Evolutionary conservation across 2,329 filamentous ascomycete species (phyloP).

Genomic region (Rasamsonia emersonii): DNA sequence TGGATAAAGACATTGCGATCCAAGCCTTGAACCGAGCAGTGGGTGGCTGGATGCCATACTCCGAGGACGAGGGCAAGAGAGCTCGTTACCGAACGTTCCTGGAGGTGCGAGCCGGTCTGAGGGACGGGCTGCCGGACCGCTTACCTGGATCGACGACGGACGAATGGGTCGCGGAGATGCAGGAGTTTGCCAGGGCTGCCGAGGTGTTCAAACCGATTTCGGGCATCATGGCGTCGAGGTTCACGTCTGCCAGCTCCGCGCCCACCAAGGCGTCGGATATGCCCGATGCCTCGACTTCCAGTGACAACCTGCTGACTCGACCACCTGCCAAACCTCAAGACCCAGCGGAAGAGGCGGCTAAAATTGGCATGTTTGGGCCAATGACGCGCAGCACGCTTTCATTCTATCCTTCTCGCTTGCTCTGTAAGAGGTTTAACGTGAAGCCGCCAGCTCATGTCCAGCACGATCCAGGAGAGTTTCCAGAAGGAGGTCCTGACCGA

Average conservation of each 20-base stretch:
- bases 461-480: conserved; percentile 38
- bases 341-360: conserved; percentile 77
- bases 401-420: conserved; percentile 71
- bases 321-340: conserved; percentile 55
- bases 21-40: conserved; percentile 59
- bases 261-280: conserved; percentile 32
- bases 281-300: conserved; percentile 16
- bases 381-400: conserved; percentile 66
- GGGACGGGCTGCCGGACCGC: conserved; percentile 50
- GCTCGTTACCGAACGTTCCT: conserved; percentile 75
- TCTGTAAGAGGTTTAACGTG: conserved; percentile 97
- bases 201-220: conserved; percentile 86
- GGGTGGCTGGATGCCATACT: conserved; percentile 70
- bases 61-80: conserved; percentile 70
- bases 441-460: conserved; percentile 62
- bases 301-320: conserved; percentile 37
- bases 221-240: conserved; percentile 85
- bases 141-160: conserved; percentile 47
- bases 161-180: conserved; percentile 72
- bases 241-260: conserved; percentile 54
- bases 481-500: conserved; percentile 21
- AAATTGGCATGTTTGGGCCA: conserved; percentile 82
- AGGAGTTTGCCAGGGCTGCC: conserved; percentile 66
- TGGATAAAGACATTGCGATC: conserved; percentile 59
- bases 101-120: conserved; percentile 62